A percentile compares a stretch with the other conserved stretches of the same genome.
These are phyloP conservation scores for Hawksworthiomyces lignivorus DNA, from an alignment of 2,329 filamentous ascomycete genomes.

Conservation along the genomic window DNA sequence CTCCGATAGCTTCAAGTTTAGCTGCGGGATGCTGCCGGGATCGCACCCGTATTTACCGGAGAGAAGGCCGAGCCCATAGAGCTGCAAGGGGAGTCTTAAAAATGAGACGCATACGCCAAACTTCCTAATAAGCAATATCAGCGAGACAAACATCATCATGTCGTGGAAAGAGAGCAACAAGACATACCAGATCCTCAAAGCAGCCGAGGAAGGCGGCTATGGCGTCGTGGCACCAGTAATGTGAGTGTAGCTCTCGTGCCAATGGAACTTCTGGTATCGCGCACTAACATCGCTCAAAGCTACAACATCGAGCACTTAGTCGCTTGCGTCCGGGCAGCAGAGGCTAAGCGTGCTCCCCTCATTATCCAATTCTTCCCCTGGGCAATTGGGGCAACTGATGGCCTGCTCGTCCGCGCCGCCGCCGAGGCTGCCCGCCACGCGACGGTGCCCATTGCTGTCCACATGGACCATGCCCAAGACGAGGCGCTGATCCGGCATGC, in stretches of 20 bases:
- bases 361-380: slow-evolving; percentile 67
- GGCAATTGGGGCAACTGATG: slow-evolving; percentile 54
- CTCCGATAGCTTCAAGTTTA: no score
- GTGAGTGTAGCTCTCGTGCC: neutral
- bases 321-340: slow-evolving; percentile 37
- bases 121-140: no score
- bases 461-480: slow-evolving; percentile 56
- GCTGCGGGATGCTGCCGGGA: no score
- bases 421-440: slow-evolving; percentile 42
- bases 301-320: slow-evolving; percentile 63
- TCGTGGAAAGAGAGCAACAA: slow-evolving; percentile 2
- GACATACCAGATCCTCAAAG: slow-evolving; percentile 12
- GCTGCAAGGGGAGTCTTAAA: no score
- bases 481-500: slow-evolving; percentile 47
- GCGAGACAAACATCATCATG: no score
- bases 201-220: slow-evolving; percentile 10
- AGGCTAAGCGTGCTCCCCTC: slow-evolving; percentile 50
- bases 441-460: slow-evolving; percentile 47
- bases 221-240: slow-evolving; percentile 8
- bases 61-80: no score
- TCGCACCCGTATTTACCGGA: no score
- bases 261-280: no score
- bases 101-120: no score
- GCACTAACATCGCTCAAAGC: no score
- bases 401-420: slow-evolving; percentile 42